These are phyloP conservation scores for Rubia tinctorum DNA, from an alignment of 305 asterid species.

Conservation along the genomic window DNA sequence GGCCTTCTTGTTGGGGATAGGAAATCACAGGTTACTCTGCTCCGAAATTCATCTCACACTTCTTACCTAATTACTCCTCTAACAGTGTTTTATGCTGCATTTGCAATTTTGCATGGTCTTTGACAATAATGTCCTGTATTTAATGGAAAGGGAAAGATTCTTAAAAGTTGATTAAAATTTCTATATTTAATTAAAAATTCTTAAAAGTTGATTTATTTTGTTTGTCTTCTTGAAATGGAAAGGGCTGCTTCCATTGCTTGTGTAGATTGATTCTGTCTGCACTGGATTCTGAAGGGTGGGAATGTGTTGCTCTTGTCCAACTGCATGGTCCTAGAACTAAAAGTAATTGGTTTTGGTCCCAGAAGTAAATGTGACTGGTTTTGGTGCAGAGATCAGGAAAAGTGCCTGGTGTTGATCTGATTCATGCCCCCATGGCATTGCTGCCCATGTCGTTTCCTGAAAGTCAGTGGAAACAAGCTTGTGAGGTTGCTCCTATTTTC, in stretches of 20 bases:
- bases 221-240: too few relatives aligned
- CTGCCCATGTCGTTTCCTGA: slow-evolving; percentile 83
- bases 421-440: slow-evolving; percentile 86
- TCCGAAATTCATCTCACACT: background rate
- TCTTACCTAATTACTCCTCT: too few relatives aligned
- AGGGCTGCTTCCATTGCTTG: too few relatives aligned
- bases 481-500: slow-evolving; percentile 94
- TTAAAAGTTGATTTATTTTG: too few relatives aligned
- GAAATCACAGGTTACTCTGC: slow-evolving; percentile 52
- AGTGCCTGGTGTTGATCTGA: slow-evolving; percentile 79
- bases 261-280: background rate
- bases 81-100: background rate
- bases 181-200: too few relatives aligned
- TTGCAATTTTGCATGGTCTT: background rate
- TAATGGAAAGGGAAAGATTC: too few relatives aligned
- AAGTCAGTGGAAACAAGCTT: slow-evolving; percentile 74
- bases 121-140: too few relatives aligned
- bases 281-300: background rate
- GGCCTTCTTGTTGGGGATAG: slow-evolving; percentile 90
- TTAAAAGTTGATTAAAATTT: too few relatives aligned
- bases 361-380: slow-evolving; percentile 3
- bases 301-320: background rate
- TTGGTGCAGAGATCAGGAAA: slow-evolving; percentile 72
- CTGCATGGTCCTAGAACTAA: background rate
- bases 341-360: slow-evolving; percentile 23